Evolutionary conservation across 176 grass and related monocot species (phyloP).

Genomic region (Hsuehochloa calcarea): DNA sequence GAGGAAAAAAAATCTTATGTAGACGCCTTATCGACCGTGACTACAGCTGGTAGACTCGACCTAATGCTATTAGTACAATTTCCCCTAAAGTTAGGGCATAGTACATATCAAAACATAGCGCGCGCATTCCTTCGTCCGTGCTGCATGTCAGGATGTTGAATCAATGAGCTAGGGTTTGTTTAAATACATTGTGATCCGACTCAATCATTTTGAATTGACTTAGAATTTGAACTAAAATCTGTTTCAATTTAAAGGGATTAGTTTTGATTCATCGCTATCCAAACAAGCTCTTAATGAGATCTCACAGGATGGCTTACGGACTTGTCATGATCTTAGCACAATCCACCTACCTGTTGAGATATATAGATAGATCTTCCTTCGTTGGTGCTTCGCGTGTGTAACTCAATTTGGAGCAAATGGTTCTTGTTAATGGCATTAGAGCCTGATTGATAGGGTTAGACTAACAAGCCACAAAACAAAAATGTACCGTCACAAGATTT

Average conservation of each 20-base stretch:
- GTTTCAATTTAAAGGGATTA: no score
- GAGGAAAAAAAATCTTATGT: no score
- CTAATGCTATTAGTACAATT: background rate
- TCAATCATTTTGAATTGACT: no score
- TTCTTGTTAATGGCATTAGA: constrained; percentile 1
- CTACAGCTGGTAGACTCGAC: background rate
- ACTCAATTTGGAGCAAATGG: background rate
- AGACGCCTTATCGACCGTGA: no score
- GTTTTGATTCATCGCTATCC: no score
- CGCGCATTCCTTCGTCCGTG: background rate
- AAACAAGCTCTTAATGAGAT: background rate
- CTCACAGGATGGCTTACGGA: background rate
- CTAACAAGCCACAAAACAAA: constrained; percentile 15
- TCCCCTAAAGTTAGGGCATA: background rate
- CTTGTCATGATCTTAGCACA: background rate
- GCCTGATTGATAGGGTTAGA: constrained; percentile 6
- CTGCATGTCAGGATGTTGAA: background rate
- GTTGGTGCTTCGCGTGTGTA: constrained; percentile 42
- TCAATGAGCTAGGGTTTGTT: no score
- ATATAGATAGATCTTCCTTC: constrained; percentile 13
- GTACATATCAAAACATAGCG: background rate
- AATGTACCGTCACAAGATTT: background rate
- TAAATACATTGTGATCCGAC: no score
- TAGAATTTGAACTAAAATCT: no score
- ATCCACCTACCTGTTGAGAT: background rate